phyloP scores from a whole-genome alignment of 2,329 filamentous ascomycete species.

The Aspergillus tubingensis region DNA sequence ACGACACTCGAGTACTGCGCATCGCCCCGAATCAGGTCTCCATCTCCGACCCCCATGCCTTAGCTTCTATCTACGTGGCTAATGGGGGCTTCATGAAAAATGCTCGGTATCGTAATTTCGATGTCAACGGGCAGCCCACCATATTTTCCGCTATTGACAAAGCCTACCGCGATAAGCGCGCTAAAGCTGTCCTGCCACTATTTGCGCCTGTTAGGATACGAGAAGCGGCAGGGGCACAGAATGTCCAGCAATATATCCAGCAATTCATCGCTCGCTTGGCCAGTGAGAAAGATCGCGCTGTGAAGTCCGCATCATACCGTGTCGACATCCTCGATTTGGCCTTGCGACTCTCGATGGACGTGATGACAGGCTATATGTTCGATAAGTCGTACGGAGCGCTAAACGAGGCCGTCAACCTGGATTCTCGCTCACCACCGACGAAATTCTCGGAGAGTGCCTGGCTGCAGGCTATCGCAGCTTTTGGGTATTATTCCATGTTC shows the following conservation, averaged over 20 bases:
- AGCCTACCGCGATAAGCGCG: constrained; percentile 3
- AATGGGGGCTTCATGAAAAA: constrained; percentile 3
- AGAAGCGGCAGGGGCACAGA: not conserved
- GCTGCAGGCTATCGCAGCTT: not conserved
- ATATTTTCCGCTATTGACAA: constrained; percentile 3
- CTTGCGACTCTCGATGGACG: constrained; percentile 1
- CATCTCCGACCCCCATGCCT: constrained; percentile 1
- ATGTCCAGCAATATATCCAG: not conserved
- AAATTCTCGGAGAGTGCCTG: not conserved
- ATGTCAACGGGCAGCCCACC: constrained; percentile 1
- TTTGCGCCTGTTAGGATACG: not conserved
- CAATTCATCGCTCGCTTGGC: not conserved
- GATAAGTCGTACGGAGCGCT: constrained; percentile 2
- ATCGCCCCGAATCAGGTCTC: constrained; percentile 4
- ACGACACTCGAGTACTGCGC: constrained; percentile 1
- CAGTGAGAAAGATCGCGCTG: not conserved
- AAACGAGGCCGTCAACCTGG: not conserved
- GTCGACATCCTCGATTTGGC: constrained; percentile 4
- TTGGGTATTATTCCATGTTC: not conserved
- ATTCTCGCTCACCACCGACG: not conserved
- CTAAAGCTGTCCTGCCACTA: constrained; percentile 1
- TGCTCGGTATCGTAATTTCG: constrained; percentile 4
- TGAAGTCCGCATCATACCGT: not conserved
- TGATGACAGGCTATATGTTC: constrained; percentile 8
- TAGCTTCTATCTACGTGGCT: constrained; percentile 1